These are phyloP conservation scores for Barnettozyma populi DNA, from an alignment of 805 yeast genomes.

Conservation along the genomic window DNA sequence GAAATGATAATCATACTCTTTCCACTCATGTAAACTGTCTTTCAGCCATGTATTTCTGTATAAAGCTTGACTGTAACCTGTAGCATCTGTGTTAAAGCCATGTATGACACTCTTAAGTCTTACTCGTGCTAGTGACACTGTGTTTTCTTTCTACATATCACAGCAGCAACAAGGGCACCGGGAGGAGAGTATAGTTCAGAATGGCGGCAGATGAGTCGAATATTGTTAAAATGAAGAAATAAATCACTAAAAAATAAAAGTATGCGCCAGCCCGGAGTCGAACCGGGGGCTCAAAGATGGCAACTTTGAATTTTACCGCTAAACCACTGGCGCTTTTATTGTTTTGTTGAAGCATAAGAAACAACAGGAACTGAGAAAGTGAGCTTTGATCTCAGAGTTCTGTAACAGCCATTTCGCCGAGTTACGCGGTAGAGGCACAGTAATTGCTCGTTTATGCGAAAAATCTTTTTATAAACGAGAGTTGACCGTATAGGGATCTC, in stretches of 20 bases:
- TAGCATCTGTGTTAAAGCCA: no score
- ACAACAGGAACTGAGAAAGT: no score
- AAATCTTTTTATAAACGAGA: background rate
- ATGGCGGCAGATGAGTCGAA: no score
- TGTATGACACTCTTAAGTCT: no score
- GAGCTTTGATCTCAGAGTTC: no score
- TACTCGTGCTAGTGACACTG: no score
- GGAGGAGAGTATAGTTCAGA: no score
- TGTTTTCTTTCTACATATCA: no score
- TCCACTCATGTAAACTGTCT: background rate
- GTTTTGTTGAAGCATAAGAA: background rate
- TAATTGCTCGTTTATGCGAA: background rate
- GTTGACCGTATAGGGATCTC: background rate
- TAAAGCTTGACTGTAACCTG: no score
- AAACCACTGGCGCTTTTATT: slow-evolving; percentile 44
- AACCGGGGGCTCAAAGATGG: slow-evolving; percentile 57
- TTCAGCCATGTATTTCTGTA: no score
- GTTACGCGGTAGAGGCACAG: background rate
- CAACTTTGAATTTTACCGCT: slow-evolving; percentile 54
- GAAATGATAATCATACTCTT: background rate
- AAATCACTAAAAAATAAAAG: slow-evolving; percentile 24
- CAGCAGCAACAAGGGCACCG: no score
- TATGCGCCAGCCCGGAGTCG: slow-evolving; percentile 55
- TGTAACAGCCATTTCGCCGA: background rate
- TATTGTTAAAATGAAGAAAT: no score